Evolutionary conservation across 2,329 filamentous ascomycete species (phyloP).

Genomic region (Rutstroemia sydowiana): DNA sequence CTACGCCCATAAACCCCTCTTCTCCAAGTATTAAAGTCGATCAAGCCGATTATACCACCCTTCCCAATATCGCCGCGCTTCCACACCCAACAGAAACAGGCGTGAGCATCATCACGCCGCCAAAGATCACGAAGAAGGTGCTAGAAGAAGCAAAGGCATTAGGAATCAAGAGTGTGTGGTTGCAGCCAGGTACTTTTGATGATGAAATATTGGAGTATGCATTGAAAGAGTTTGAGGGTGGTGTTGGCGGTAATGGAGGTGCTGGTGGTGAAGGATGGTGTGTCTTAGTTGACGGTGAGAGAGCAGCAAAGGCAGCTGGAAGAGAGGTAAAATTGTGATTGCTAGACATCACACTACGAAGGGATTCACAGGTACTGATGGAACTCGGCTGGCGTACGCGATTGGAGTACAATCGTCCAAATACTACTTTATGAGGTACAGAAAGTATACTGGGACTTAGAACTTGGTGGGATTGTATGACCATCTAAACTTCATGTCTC

Average conservation of each 20-base stretch:
- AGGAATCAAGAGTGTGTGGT: slow-evolving; percentile 70
- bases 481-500: too few relatives aligned
- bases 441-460: too few relatives aligned
- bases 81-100: slow-evolving; percentile 61
- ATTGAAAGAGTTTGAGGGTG: slow-evolving; percentile 59
- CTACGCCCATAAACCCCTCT: slow-evolving; percentile 76
- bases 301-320: slow-evolving; percentile 48
- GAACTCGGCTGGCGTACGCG: not conserved
- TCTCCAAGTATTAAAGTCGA: slow-evolving; percentile 56
- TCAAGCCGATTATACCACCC: slow-evolving; percentile 40
- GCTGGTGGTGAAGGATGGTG: slow-evolving; percentile 77
- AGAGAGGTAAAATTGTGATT: slow-evolving; percentile 29
- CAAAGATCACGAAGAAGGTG: slow-evolving; percentile 64
- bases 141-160: slow-evolving; percentile 70
- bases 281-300: slow-evolving; percentile 76
- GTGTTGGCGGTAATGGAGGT: slow-evolving; percentile 53
- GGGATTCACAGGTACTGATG: not conserved
- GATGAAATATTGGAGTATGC: slow-evolving; percentile 67
- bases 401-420: not conserved
- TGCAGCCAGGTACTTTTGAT: slow-evolving; percentile 87
- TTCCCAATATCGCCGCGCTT: slow-evolving; percentile 52
- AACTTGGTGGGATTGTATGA: too few relatives aligned
- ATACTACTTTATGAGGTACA: too few relatives aligned
- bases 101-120: slow-evolving; percentile 82
- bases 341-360: not conserved